These are phyloP conservation scores for Yamadazyma akitaensis DNA, from an alignment of 805 yeast species.

Conservation along the genomic window DNA sequence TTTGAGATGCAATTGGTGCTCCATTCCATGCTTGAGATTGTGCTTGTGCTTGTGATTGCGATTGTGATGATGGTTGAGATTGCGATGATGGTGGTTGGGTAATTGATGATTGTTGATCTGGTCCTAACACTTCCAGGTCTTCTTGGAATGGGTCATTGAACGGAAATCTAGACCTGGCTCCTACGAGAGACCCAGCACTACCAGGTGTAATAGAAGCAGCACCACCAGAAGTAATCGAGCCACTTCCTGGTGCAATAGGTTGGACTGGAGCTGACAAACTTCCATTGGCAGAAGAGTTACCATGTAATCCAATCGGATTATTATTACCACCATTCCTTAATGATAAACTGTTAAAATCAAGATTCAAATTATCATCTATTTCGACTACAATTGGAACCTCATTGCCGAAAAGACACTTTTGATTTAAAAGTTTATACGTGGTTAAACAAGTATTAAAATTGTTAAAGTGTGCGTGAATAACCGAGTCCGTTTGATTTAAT, in stretches of 20 bases:
- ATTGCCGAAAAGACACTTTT: slow-evolving; percentile 37
- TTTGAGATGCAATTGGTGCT: slow-evolving; percentile 3
- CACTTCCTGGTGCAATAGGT: background rate
- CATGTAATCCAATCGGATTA: background rate
- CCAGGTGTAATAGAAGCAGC: slow-evolving; percentile 11
- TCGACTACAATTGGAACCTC: slow-evolving; percentile 38
- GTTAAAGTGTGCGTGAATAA: slow-evolving; percentile 34
- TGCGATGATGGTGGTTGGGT: background rate
- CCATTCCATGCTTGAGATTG: background rate
- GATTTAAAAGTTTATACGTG: slow-evolving; percentile 38
- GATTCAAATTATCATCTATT: slow-evolving; percentile 13
- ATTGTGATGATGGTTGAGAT: background rate
- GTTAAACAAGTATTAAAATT: slow-evolving; percentile 38
- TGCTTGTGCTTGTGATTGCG: background rate
- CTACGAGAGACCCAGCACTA: slow-evolving; percentile 17
- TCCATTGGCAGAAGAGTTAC: background rate
- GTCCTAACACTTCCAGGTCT: background rate
- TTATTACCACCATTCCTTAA: slow-evolving; percentile 9
- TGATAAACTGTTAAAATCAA: slow-evolving; percentile 10
- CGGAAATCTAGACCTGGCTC: slow-evolving; percentile 56
- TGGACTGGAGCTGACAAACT: slow-evolving; percentile 1
- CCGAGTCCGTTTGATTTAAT: slow-evolving; percentile 27
- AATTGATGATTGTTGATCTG: background rate
- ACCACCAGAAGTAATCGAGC: background rate
- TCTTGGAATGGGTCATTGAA: slow-evolving; percentile 57